Conservation (phyloP, 108 stramenopile genomes). For the Stephanodiscus minutulus region DNA sequence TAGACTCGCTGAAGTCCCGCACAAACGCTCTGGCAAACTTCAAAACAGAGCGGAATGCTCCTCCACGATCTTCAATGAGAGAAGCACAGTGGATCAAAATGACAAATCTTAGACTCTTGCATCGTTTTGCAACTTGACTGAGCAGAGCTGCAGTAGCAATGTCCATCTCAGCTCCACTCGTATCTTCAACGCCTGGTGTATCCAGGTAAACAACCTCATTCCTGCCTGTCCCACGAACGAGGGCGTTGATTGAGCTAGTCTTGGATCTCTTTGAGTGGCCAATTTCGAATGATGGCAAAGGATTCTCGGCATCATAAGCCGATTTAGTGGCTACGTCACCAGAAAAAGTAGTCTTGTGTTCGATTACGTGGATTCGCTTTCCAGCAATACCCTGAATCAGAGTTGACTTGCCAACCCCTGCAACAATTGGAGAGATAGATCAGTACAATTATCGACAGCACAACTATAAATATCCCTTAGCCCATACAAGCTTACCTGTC, state of each 20-base stretch:
- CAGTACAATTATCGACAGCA: neutral
- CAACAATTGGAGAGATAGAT: neutral
- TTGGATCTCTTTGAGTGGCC: constrained; percentile 61
- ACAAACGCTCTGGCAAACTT: constrained; percentile 59
- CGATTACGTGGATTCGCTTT: constrained; percentile 36
- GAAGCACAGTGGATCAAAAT: constrained; percentile 61
- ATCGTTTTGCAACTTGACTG: constrained; percentile 56
- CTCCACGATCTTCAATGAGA: constrained; percentile 64
- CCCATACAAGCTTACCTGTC: constrained; percentile 30
- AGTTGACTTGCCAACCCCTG: constrained; percentile 43
- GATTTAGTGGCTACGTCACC: constrained; percentile 39
- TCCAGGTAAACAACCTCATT: constrained; percentile 54
- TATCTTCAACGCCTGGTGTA: constrained; percentile 66
- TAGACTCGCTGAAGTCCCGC: constrained; percentile 49
- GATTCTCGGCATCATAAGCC: constrained; percentile 55
- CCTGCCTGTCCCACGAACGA: constrained; percentile 14
- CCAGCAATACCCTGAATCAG: constrained; percentile 66
- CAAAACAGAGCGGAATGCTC: constrained; percentile 54
- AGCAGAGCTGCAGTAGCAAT: constrained; percentile 64
- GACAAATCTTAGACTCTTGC: constrained; percentile 55
- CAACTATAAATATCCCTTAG: too few relatives aligned
- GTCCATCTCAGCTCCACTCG: constrained; percentile 58
- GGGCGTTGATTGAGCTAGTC: constrained; percentile 50
- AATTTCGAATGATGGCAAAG: constrained; percentile 55
- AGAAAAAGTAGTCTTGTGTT: constrained; percentile 30